phyloP scores from a whole-genome alignment of 148 eudicot species.

The Amaranthus cruentus region DNA sequence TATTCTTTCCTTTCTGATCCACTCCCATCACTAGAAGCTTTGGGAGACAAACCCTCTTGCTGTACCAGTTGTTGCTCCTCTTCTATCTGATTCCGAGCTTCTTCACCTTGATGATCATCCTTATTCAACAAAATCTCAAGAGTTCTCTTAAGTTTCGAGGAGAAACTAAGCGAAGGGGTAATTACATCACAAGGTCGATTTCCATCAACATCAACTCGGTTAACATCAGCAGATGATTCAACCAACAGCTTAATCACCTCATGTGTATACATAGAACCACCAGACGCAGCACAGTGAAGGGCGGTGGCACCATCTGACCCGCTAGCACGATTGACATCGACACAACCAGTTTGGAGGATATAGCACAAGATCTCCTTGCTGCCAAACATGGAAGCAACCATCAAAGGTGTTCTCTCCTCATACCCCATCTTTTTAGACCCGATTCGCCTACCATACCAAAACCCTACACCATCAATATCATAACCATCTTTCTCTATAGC shows the following conservation, averaged over 20 bases:
- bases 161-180: slow-evolving; percentile 26
- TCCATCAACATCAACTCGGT: slow-evolving; percentile 51
- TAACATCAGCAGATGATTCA: slow-evolving; percentile 50
- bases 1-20: slow-evolving; percentile 72
- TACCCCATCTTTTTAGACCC: slow-evolving; percentile 81
- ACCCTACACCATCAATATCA: slow-evolving; percentile 44
- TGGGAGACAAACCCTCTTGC: slow-evolving; percentile 26
- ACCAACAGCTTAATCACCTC: slow-evolving; percentile 64
- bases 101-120: slow-evolving; percentile 23
- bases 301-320: slow-evolving; percentile 88
- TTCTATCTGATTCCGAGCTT: slow-evolving; percentile 27
- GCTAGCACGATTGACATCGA: slow-evolving; percentile 64
- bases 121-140: slow-evolving; percentile 51
- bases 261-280: slow-evolving; percentile 44
- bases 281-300: slow-evolving; percentile 80
- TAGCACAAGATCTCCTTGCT: slow-evolving; percentile 53
- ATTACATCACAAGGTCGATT: slow-evolving; percentile 62
- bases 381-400: slow-evolving; percentile 87
- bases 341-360: slow-evolving; percentile 46
- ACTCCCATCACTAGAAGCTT: slow-evolving; percentile 36
- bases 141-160: slow-evolving; percentile 38
- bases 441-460: slow-evolving; percentile 72
- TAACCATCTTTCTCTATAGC: slow-evolving; percentile 55
- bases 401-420: slow-evolving; percentile 80
- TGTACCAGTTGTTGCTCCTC: slow-evolving; percentile 19